These are phyloP conservation scores for Veloporphyrellus conicus DNA, from an alignment of 1,284 basidiomycete genomes.

Conservation along the genomic window DNA sequence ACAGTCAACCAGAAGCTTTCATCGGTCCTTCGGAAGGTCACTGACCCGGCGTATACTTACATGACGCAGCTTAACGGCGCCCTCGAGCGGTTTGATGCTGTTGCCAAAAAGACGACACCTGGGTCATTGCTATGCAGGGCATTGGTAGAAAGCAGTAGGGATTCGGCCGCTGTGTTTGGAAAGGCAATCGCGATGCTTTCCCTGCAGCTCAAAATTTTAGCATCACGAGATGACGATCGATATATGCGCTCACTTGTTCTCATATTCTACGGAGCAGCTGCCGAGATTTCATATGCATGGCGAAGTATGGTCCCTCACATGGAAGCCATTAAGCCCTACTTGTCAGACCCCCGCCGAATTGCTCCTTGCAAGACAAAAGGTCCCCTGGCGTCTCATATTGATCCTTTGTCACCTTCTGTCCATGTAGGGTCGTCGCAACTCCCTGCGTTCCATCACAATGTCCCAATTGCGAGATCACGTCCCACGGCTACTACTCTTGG, in stretches of 20 bases:
- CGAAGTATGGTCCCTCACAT: conserved; percentile 71
- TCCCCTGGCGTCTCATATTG: conserved; percentile 16
- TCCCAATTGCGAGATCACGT: conserved; percentile 41
- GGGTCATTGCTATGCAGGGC: conserved; percentile 73
- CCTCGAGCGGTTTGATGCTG: conserved; percentile 88
- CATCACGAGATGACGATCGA: conserved; percentile 75
- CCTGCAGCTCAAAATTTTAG: conserved; percentile 76
- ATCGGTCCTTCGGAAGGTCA: conserved; percentile 75
- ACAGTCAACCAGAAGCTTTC: conserved; percentile 85
- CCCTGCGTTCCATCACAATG: conserved; percentile 25
- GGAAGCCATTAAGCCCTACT: conserved; percentile 63
- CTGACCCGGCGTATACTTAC: conserved; percentile 80
- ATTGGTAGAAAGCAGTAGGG: conserved; percentile 80
- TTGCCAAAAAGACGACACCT: conserved; percentile 66
- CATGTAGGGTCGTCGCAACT: conserved; percentile 24
- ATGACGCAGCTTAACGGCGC: conserved; percentile 84
- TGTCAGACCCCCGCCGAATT: conserved; percentile 46
- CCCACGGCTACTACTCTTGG: conserved; percentile 23
- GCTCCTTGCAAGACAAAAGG: conserved; percentile 27
- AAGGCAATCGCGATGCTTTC: conserved; percentile 83
- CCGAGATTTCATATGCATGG: conserved; percentile 89
- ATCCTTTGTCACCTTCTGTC: conserved; percentile 19
- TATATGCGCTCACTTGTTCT: conserved; percentile 86
- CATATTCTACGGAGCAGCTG: conserved; percentile 85
- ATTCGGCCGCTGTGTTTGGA: conserved; percentile 81